Evolutionary conservation across 2,329 filamentous ascomycete species (phyloP), one percentile per base, ranked within the genome.

Genomic region (Curvularia sp.): DNA sequence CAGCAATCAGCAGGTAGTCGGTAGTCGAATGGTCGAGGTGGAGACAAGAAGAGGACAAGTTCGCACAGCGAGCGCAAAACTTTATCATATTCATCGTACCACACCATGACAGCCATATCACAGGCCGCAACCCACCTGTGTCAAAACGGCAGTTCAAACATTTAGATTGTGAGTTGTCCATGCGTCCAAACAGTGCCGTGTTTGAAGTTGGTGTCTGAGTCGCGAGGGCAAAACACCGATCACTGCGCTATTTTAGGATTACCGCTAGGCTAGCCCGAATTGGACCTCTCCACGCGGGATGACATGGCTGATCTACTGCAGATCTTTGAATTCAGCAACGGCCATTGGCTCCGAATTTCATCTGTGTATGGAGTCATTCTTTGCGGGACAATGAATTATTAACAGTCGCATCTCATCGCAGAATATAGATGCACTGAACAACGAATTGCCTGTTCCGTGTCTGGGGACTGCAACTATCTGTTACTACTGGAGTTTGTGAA

Each of bases 81-180:
- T 28, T 28, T 53, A 36, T 56, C 60, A 63, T 60, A 66, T 63
- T 65, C 51, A 48, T 57, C 27, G 12, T 28, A 42, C 50, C 38
- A 53, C 55, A 55, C 53, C 50, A 55, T 62, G 15, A 12, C 32
- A 42, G 45, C 27, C 45, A 39, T 30, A 38, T 27, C 3, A 15
- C 21, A 45, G 39, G 42, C 30, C n/a, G 30, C 12, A 25, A 32
- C 18, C 38, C 39, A 46, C 32, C n/a, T 38, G 46, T 41, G 32
- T 45, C 55, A 60, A 55, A 38, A 59, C 48, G 28, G 27, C 39
- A 51, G 42, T 49, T 49, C 49, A 42, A 53, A 41, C 50, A 42
- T 53, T 15, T 43, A 48, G 25, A 15, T 54, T 55, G 34, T 51
- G 58, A 55, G 45, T 56, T 34, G 60, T 54, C 41, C 52, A 54